Evolutionary conservation across 1,284 basidiomycete genomes (phyloP), one percentile per base, ranked within the genome.

Genomic region (Ceratobasidium sp.): DNA sequence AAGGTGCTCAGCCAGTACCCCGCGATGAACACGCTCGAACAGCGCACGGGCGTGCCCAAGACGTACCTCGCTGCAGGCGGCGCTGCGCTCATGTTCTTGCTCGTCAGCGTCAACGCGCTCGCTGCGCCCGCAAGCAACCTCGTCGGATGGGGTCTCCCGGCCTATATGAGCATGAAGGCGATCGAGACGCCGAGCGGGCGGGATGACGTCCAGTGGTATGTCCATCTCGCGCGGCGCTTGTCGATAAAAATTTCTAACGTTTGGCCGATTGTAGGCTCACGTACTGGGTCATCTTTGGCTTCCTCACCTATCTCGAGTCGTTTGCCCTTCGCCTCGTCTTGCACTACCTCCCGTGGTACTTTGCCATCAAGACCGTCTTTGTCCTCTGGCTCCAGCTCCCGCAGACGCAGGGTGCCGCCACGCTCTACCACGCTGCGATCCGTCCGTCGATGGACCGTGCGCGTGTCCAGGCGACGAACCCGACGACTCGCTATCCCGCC

Each of bases 1-100:
- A 96, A 96, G 85, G 95, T 97, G 92, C 92, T 99, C 82, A 90
- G 92, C 83, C 97, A 95, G 88, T 98, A 97, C 86, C 94, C 96
- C 46, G 87, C 92, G 77, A 87, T 97, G 82, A 90, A 89, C 86
- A 88, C 89, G 82, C 84, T 98, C 81, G 97, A 99, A 88, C 89
- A 93, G 84, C 92, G 92, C 84, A 97, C 95, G 5, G 92, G 94
- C 82, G 87, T 99, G 59, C 97, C 97, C 81, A 99, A 99, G 90
- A 90, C 95, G 22, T 97, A 97, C 85, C 89, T 92, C 79, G 95
- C 95, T 81, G 86, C 98, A 80, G 95, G 93, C 77, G 88, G 88
- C 79, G 87, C 91, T 78, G 81, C 87, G 76, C 84, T 96, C 82
- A 83, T 93, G 81, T 84, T 87, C 76, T 81, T 92, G 82, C 88